phyloP scores from a whole-genome alignment of 192 early-diverging fungal species.

The Entomortierella chlamydospora region DNA sequence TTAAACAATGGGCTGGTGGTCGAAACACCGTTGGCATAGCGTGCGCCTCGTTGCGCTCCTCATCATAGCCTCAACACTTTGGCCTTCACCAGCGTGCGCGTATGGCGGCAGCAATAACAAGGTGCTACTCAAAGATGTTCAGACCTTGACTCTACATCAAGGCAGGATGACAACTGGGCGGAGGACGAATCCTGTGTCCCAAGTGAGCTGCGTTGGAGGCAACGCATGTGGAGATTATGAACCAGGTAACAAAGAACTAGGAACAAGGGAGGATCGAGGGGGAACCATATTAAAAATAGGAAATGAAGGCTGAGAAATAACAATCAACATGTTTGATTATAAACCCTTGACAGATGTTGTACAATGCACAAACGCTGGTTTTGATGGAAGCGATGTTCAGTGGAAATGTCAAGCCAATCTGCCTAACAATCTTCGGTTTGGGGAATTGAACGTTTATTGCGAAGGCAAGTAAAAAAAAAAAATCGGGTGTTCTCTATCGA shows the following conservation, averaged over 20 bases:
- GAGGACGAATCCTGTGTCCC: slow-evolving; percentile 50
- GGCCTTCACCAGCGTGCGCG: background rate
- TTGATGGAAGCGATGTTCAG: slow-evolving; percentile 60
- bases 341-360: slow-evolving; percentile 41
- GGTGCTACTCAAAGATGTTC: slow-evolving; percentile 51
- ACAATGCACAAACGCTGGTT: slow-evolving; percentile 57
- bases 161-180: slow-evolving; percentile 53
- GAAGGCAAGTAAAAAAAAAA: slow-evolving; percentile 25
- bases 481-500: no score
- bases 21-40: background rate
- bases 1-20: slow-evolving; percentile 14
- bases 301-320: no score
- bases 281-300: no score
- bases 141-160: slow-evolving; percentile 53
- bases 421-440: slow-evolving; percentile 53
- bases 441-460: slow-evolving; percentile 54
- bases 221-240: slow-evolving; percentile 55
- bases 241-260: slow-evolving; percentile 41
- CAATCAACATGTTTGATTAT: background rate
- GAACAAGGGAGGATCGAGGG: no score
- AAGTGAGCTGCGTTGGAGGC: slow-evolving; percentile 57
- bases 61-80: background rate
- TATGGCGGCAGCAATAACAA: slow-evolving; percentile 28
- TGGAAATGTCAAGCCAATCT: slow-evolving; percentile 62
- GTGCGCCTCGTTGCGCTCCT: slow-evolving; percentile 3